A percentile compares a stretch with the other conserved stretches of the same genome.
Evolutionary conservation across 2,329 filamentous ascomycete species (phyloP).

Genomic region (Hypoxylon sp.): DNA sequence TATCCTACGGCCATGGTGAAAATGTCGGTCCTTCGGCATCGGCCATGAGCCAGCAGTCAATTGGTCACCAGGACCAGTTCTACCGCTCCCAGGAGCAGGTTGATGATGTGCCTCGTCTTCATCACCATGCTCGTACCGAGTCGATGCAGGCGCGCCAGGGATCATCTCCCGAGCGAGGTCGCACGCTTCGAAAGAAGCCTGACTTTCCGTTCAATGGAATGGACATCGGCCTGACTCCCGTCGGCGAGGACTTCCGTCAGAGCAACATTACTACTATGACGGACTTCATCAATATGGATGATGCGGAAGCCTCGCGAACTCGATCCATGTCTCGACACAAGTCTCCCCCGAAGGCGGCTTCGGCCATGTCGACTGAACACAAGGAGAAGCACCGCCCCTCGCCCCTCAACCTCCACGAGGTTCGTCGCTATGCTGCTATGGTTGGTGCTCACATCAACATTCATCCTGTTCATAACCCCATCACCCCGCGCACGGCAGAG

Average conservation of each 20-base stretch:
- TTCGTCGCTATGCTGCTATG: conserved; percentile 20
- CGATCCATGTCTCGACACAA: conserved; percentile 24
- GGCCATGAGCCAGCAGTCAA: neutral
- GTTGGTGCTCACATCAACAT: conserved; percentile 12
- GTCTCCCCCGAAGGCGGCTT: conserved; percentile 19
- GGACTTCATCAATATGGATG: conserved; percentile 15
- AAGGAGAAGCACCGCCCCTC: conserved; percentile 26
- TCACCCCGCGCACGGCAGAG: conserved; percentile 15
- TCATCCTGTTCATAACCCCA: conserved; percentile 29
- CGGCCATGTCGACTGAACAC: neutral
- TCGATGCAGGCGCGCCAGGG: conserved; percentile 2
- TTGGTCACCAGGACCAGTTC: neutral
- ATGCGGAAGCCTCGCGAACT: neutral
- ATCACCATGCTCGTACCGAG: neutral
- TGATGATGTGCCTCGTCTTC: neutral
- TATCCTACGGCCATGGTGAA: neutral
- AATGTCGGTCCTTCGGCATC: neutral
- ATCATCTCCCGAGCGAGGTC: conserved; percentile 18
- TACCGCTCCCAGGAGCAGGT: neutral
- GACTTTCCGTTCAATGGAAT: conserved; percentile 11
- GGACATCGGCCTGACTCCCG: conserved; percentile 18
- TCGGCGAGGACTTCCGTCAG: conserved; percentile 17
- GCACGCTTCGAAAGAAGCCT: conserved; percentile 1
- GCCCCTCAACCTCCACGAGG: conserved; percentile 30
- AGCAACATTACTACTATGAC: conserved; percentile 40